Evolutionary conservation across 2,329 filamentous ascomycete genomes (phyloP).

Genomic region (Fusarium solani-melongenae): DNA sequence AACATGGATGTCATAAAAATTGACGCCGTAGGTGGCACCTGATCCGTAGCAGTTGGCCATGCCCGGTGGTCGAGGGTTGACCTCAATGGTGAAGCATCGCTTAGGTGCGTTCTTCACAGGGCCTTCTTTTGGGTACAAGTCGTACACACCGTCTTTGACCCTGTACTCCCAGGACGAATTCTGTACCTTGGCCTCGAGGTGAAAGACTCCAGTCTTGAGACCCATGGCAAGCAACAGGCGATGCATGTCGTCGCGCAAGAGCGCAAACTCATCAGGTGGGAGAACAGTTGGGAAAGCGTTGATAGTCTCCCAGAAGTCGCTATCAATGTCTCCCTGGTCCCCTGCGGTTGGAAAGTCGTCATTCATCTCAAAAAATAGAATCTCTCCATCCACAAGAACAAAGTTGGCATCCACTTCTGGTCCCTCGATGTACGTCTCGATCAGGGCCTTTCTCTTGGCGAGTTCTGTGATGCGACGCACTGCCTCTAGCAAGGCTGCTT

Average conservation of each 20-base stretch:
- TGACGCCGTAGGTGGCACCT: slow-evolving; percentile 30
- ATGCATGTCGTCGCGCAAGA: slow-evolving; percentile 19
- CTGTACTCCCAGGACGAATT: slow-evolving; percentile 15
- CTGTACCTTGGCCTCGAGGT: slow-evolving; percentile 26
- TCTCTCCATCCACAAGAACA: slow-evolving; percentile 30
- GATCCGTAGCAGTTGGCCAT: slow-evolving; percentile 19
- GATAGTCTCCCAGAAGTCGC: slow-evolving; percentile 12
- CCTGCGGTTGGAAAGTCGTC: slow-evolving; percentile 32
- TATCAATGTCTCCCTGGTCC: slow-evolving; percentile 10
- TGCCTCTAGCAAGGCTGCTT: not conserved
- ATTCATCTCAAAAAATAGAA: slow-evolving; percentile 35
- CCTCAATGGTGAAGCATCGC: slow-evolving; percentile 23
- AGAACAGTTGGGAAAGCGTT: slow-evolving; percentile 18
- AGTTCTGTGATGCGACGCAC: not conserved
- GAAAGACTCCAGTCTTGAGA: slow-evolving; percentile 20
- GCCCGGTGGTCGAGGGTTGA: slow-evolving; percentile 34
- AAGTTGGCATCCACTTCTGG: slow-evolving; percentile 39
- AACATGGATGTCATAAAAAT: slow-evolving; percentile 23
- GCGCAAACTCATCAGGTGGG: slow-evolving; percentile 9
- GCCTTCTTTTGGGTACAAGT: not conserved
- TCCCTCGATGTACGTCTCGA: slow-evolving; percentile 34
- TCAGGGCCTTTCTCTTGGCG: not conserved
- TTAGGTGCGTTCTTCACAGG: not conserved
- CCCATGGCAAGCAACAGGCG: slow-evolving; percentile 14
- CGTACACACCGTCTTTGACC: slow-evolving; percentile 1